Evolutionary conservation across 2,329 filamentous ascomycete genomes (phyloP), one percentile per base, ranked within the genome.

Genomic region (Nemania abortiva): DNA sequence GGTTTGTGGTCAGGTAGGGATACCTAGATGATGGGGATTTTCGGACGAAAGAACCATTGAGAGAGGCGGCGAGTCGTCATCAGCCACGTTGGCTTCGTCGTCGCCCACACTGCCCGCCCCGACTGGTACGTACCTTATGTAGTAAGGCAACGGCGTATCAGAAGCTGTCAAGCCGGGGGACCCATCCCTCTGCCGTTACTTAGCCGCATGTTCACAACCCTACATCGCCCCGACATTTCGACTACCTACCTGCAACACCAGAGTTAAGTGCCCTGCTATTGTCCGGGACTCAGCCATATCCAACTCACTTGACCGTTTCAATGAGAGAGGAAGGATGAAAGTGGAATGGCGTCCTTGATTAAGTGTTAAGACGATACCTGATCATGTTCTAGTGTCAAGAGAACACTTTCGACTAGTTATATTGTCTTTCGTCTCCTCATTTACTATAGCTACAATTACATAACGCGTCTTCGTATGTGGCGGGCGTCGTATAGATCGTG

Each of bases 1-100:
- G n/a, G 34, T 37, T 37, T 37, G 34, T 11, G 34, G 11, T 37
- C 34, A 37, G 7, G 7, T 37, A 37, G 34, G 5, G 24, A 27
- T 27, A 5, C 2, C 2, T 39, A 39, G 13, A 10, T 15, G 39
- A 42, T 18, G 39, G 39, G 39, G 39, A 18, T 20, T 22, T 47
- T 2, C 42, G n/a, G n/a, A 22, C 42, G 15, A 47, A 47, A 18
- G 24, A 52, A 29, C 22, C 13, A 34, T 22, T 52, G 24, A 39
- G 27, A 45, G 54, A 37, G 9, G 9, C 49, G 54, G 42, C 45
- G 20, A 59, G 47, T 65, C 56, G 39, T 56, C 56, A 61, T 61
- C 57, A n/a, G 63, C 56, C 63, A 61, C 57, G 56, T 61, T 56
- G 3, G 27, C 29, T 66, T 64, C 22, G 42, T 64, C 22, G 42